Percentiles rank a stretch among this genome's conserved stretches.
Conservation (phyloP, 2,329 filamentous ascomycete species). For the Cytospora schulzeri region DNA sequence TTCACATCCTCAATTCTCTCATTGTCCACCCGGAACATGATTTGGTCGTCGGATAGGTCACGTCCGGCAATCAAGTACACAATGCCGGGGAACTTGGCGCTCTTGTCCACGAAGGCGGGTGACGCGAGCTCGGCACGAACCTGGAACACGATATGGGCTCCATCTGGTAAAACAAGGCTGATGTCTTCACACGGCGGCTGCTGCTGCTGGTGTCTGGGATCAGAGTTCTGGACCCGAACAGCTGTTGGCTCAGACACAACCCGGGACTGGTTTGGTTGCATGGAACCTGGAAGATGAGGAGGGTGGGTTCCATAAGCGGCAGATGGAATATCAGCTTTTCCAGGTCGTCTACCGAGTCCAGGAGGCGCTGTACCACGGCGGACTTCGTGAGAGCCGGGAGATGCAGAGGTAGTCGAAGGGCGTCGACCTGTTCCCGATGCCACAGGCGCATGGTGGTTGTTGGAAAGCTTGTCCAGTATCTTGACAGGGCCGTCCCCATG, state of each 20-base stretch:
- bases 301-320: not conserved
- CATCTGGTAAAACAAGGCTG: not conserved
- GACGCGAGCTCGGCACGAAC: not conserved
- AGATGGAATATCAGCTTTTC: not conserved
- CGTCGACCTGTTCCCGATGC: not conserved
- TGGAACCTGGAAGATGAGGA: not conserved
- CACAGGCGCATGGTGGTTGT: not conserved
- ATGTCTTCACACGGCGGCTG: no score
- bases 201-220: not conserved
- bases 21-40: slow-evolving; percentile 17
- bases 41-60: not conserved
- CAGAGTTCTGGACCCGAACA: not conserved
- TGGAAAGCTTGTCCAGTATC: not conserved
- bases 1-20: slow-evolving; percentile 4
- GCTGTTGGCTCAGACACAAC: not conserved
- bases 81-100: not conserved
- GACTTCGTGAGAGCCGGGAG: not conserved
- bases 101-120: not conserved
- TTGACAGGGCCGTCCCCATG: slow-evolving; percentile 15
- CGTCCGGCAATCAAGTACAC: slow-evolving; percentile 12
- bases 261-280: no score
- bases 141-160: not conserved
- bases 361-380: no score
- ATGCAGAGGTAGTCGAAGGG: not conserved
- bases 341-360: not conserved